Evolutionary conservation across 805 yeast species (phyloP), one percentile per base, ranked within the genome.

Genomic region (Teunomyces funiuensis): DNA sequence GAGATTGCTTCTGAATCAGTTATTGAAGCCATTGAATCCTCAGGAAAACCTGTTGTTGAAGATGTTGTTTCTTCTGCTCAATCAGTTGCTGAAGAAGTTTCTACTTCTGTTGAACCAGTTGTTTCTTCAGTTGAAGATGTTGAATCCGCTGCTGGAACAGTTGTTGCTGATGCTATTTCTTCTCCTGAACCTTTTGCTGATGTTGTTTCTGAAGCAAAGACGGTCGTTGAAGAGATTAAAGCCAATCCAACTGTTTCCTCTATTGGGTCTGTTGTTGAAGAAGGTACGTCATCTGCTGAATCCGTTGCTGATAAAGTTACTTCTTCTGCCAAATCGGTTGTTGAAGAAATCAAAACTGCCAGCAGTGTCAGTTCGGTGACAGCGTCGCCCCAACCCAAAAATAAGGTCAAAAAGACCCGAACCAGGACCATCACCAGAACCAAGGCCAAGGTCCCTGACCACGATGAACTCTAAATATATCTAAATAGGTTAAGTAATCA

Each of bases 1-100:
- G 17, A 25, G 11, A 18, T 25, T 20, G 39, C 41, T 42, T 53
- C 43, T 43, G 56, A 28, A 45, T 45, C 27, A 17, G 33, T 33
- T 50, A 34, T 16, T 26, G 36, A n/a, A 17, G 5, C 37, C 22
- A 34, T 34, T 25, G 29, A 28, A 5, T 19, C 31, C n/a, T 14
- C 30, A 18, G 41, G 11, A 13, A 37, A 44, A 10, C 39, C 46
- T 5, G 39, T 36, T n/a, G 45, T 19, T 19, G 46, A 42, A 33
- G 22, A 37, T 16, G 43, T 26, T 14, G 39, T 22, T 27, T 28
- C 39, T 7, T 29, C 33, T 3, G 40, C 37, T 23, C 30, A 33
- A 13, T 16, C 42, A 3, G 20, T 36, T 10, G 42, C 14, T 19
- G 37, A 27, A 10, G 15, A 31, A 15, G 23, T 15, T 5, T 30